These are phyloP conservation scores for Lachancea thermotolerans DNA, from an alignment of 805 yeast species.

Conservation along the genomic window DNA sequence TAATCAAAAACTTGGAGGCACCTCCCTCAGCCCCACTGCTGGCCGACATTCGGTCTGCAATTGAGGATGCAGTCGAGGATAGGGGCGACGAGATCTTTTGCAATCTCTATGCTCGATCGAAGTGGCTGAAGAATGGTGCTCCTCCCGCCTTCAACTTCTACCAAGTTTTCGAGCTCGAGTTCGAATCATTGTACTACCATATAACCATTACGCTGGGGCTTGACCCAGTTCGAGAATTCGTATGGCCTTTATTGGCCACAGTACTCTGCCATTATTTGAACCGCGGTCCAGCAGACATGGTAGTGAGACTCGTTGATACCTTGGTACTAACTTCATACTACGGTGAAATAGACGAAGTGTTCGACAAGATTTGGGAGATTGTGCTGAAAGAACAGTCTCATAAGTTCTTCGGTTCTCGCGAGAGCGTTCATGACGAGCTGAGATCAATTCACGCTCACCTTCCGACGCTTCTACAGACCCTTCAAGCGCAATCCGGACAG, in stretches of 20 bases:
- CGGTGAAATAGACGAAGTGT: constrained; percentile 9
- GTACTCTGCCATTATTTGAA: constrained; percentile 2
- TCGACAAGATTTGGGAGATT: constrained; percentile 8
- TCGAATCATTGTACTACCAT: constrained; percentile 11
- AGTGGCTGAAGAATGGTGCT: not conserved
- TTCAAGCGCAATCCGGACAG: not conserved
- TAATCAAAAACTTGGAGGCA: constrained; percentile 3
- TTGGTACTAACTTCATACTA: constrained; percentile 11
- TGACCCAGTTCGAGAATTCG: constrained; percentile 11
- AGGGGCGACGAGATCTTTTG: not conserved
- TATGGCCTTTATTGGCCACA: constrained; percentile 11
- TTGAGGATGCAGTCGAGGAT: not conserved
- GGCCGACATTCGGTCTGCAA: no score
- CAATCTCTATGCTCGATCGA: constrained; percentile 2
- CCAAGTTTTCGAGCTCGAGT: not conserved
- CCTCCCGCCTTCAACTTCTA: constrained; percentile 1
- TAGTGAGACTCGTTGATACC: constrained; percentile 11
- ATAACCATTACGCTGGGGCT: constrained; percentile 9
- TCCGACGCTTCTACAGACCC: not conserved
- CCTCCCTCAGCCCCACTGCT: not conserved
- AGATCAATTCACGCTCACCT: constrained; percentile 4
- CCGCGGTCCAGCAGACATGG: constrained; percentile 10
- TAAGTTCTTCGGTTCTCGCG: constrained; percentile 12
- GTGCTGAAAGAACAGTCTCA: constrained; percentile 8
- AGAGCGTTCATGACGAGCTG: constrained; percentile 2